Evolutionary conservation across 257 asterid genomes (phyloP).

Genomic region (Ilex aquifolium): DNA sequence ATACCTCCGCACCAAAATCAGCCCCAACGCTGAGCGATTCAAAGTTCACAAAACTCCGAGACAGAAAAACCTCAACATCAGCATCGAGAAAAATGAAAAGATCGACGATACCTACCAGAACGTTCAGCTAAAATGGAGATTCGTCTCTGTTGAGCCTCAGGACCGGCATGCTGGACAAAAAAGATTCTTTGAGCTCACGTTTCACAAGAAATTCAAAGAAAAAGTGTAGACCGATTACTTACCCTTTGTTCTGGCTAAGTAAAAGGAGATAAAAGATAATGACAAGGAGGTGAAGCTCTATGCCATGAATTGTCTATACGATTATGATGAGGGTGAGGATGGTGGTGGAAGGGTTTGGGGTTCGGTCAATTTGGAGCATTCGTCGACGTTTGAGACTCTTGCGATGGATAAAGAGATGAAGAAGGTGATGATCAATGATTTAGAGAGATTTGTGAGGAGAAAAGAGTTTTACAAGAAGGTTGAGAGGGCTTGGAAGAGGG

Average conservation of each 20-base stretch:
- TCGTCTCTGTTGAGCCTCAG: not conserved
- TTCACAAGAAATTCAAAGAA: not conserved
- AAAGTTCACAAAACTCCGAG: slow-evolving; percentile 43
- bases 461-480: not conserved
- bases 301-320: not conserved
- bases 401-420: not conserved
- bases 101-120: not conserved
- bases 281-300: not conserved
- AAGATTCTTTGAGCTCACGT: not conserved
- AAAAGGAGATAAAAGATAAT: not conserved
- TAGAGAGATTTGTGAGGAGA: not conserved
- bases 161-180: not conserved
- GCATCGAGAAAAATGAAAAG: not conserved
- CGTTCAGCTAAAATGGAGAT: not conserved
- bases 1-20: slow-evolving; percentile 51
- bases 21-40: slow-evolving; percentile 43
- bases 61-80: slow-evolving; percentile 35
- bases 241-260: not conserved
- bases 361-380: not conserved
- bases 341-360: not conserved
- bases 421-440: not conserved
- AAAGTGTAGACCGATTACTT: not conserved
- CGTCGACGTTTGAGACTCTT: not conserved
- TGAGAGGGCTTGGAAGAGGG: not conserved
- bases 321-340: too few species aligned